Conservation (phyloP, 352 stramenopile genomes). For the Globisporangium iwayamae region DNA sequence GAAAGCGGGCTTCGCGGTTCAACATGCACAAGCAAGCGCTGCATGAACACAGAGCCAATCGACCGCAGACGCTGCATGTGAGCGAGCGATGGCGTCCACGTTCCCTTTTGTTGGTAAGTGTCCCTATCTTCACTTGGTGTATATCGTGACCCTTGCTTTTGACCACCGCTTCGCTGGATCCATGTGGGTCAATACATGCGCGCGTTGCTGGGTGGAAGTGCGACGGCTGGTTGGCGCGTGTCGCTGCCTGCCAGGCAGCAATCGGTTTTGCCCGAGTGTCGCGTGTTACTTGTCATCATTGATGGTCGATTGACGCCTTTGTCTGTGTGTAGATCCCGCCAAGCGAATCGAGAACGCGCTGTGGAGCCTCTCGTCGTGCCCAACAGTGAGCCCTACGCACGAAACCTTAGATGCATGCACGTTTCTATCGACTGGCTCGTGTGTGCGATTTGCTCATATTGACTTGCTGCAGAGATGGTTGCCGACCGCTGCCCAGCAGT, state of each 20-base stretch:
- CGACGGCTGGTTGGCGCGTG: background rate
- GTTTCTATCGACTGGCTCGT: background rate
- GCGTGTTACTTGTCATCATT: background rate
- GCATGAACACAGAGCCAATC: background rate
- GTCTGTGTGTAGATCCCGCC: conserved; percentile 19
- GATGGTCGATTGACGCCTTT: background rate
- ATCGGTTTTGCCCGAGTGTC: background rate
- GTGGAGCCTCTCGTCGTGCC: conserved; percentile 16
- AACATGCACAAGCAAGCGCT: background rate
- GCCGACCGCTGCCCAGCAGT: background rate
- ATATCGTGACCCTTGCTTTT: background rate
- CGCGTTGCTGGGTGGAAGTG: background rate
- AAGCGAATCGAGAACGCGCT: conserved; percentile 27
- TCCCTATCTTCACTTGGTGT: background rate
- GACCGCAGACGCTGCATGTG: background rate
- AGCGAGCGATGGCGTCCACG: conserved; percentile 27
- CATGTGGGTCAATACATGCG: background rate
- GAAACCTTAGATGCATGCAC: background rate
- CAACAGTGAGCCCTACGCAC: background rate
- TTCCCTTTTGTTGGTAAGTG: conserved; percentile 36
- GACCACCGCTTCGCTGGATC: conserved; percentile 1
- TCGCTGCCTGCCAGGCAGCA: background rate
- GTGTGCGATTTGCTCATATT: background rate
- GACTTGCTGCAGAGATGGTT: background rate
- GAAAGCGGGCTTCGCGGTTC: background rate